Conservation (phyloP, 805 yeast species). For the Candida sphagnicola region DNA sequence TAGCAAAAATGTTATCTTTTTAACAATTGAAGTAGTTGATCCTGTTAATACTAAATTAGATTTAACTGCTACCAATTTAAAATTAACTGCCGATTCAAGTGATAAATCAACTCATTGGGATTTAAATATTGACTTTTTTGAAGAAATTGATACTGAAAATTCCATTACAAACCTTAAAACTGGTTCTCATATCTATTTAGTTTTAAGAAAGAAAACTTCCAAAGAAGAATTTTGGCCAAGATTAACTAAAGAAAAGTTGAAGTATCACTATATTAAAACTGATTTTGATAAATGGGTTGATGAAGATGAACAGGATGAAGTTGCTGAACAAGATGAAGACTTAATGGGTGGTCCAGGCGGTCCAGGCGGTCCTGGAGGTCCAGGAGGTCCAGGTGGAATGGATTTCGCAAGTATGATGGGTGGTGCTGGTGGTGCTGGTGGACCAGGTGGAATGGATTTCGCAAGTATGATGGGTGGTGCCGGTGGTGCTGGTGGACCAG, state of each 20-base stretch:
- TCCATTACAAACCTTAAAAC: slow-evolving; percentile 52
- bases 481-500: slow-evolving; percentile 27
- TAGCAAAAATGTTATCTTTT: slow-evolving; percentile 67
- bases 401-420: slow-evolving; percentile 29
- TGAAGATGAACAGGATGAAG: slow-evolving; percentile 93
- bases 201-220: slow-evolving; percentile 64
- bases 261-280: slow-evolving; percentile 78
- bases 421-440: no score
- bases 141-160: slow-evolving; percentile 63
- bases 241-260: slow-evolving; percentile 80
- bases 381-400: slow-evolving; percentile 29
- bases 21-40: slow-evolving; percentile 74
- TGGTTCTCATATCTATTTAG: slow-evolving; percentile 61
- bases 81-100: slow-evolving; percentile 45
- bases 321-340: slow-evolving; percentile 42
- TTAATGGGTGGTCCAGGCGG: slow-evolving; percentile 30
- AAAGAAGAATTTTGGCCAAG: slow-evolving; percentile 92
- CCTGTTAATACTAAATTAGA: slow-evolving; percentile 59
- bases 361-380: slow-evolving; percentile 17
- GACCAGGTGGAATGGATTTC: slow-evolving; percentile 23
- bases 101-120: slow-evolving; percentile 52
- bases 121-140: slow-evolving; percentile 70
- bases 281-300: slow-evolving; percentile 98
- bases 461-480: slow-evolving; percentile 33
- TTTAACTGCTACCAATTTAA: slow-evolving; percentile 52